phyloP scores from a whole-genome alignment of 140 eudicot genomes.

The Ambrosia hybrid region DNA sequence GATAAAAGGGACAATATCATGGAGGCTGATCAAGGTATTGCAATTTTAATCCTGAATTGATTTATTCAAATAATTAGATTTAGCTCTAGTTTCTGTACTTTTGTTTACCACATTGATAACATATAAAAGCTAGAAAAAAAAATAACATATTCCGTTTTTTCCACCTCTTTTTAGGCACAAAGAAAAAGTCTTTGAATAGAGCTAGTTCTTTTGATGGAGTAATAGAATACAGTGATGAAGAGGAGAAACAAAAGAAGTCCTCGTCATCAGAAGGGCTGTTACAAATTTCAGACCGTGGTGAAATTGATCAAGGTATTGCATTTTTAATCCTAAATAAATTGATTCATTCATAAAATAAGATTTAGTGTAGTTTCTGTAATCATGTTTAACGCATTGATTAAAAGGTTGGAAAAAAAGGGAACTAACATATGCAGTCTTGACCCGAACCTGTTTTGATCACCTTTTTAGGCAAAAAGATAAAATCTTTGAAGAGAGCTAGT shows the following conservation, averaged over 20 bases:
- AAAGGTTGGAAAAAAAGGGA: no score
- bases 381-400: not conserved
- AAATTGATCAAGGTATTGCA: conserved; percentile 54
- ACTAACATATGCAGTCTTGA: not conserved
- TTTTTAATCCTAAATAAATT: no score
- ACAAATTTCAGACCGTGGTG: conserved; percentile 58
- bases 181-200: not conserved
- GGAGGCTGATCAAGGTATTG: conserved; percentile 49
- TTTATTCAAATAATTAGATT: no score
- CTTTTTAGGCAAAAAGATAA: conserved; percentile 54
- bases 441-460: not conserved
- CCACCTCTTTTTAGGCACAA: not conserved
- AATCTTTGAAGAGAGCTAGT: conserved; percentile 35
- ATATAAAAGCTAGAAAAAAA: no score
- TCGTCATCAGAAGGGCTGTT: not conserved
- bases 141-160: not conserved
- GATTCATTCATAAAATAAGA: no score
- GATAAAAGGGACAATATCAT: no score
- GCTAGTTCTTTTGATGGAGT: not conserved
- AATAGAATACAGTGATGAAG: not conserved
- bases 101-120: not conserved
- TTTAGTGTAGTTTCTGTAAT: no score
- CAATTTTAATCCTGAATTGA: no score
- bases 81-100: no score
- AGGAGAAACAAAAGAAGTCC: not conserved